Percentiles rank a stretch among this genome's conserved stretches.
Conservation (phyloP, 2,329 filamentous ascomycete species). For the Penicillium oxalicum region DNA sequence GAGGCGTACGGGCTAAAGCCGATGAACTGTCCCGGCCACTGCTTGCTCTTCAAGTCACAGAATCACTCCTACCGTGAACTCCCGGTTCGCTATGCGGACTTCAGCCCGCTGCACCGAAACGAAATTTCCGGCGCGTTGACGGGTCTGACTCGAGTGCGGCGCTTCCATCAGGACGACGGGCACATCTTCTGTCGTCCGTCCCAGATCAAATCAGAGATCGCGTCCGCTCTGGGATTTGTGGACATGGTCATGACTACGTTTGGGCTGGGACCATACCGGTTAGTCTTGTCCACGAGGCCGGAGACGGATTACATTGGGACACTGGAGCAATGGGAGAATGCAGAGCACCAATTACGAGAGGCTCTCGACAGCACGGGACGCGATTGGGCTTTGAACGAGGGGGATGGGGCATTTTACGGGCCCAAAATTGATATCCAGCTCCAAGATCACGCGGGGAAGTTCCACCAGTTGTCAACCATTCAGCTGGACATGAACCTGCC, state of each 20-base stretch:
- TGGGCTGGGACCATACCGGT: constrained; percentile 63
- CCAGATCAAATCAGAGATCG: constrained; percentile 70
- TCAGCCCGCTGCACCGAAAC: constrained; percentile 80
- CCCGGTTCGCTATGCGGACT: constrained; percentile 79
- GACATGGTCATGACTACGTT: constrained; percentile 65
- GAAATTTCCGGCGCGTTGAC: constrained; percentile 76
- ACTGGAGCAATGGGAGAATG: constrained; percentile 61
- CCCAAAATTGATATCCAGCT: constrained; percentile 87
- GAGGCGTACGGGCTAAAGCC: constrained; percentile 80
- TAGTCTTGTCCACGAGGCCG: constrained; percentile 74
- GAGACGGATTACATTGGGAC: constrained; percentile 71
- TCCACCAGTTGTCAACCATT: constrained; percentile 82
- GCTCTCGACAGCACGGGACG: constrained; percentile 60
- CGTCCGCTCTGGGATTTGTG: constrained; percentile 67
- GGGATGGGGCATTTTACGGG: constrained; percentile 84
- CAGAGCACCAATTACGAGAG: constrained; percentile 60
- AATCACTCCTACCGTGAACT: constrained; percentile 72
- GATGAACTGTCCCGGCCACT: constrained; percentile 91
- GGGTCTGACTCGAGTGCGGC: constrained; percentile 73
- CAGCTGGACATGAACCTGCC: constrained; percentile 88
- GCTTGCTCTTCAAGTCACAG: constrained; percentile 71
- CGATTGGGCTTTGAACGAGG: constrained; percentile 68
- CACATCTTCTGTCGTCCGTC: constrained; percentile 81
- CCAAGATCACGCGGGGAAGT: constrained; percentile 72
- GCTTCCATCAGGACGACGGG: constrained; percentile 86